A percentile compares a stretch with the other conserved stretches of the same genome.
phyloP scores from a whole-genome alignment of 441 rosid species.

The Viola pubescens region DNA sequence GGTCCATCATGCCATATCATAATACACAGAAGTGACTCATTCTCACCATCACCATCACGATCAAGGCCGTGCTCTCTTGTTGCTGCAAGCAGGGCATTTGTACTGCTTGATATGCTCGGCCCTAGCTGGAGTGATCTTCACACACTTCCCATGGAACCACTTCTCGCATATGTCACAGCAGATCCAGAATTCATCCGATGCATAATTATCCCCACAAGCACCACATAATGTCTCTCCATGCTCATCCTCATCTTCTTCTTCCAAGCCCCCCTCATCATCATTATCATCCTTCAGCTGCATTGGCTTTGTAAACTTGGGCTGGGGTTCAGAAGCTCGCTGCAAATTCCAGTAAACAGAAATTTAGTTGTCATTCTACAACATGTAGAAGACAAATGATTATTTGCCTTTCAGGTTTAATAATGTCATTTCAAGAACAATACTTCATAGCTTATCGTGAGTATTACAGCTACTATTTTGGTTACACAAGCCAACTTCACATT shows the following conservation, averaged over 20 bases:
- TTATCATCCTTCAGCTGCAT: conserved; percentile 40
- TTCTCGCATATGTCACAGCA: conserved; percentile 65
- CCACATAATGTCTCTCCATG: conserved; percentile 73
- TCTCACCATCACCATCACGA: not conserved
- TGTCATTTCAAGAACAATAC: not conserved
- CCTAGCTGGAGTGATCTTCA: conserved; percentile 82
- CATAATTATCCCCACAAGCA: conserved; percentile 67
- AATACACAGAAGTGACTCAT: conserved; percentile 17
- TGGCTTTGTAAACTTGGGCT: conserved; percentile 36
- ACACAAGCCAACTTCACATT: not conserved
- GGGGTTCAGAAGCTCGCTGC: conserved; percentile 50
- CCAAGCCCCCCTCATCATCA: conserved; percentile 49
- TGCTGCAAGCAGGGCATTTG: conserved; percentile 85
- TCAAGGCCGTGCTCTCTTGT: conserved; percentile 73
- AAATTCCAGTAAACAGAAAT: not conserved
- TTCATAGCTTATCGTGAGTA: not conserved
- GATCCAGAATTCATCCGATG: conserved; percentile 65
- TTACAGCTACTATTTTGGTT: not conserved
- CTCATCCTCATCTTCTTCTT: conserved; percentile 71
- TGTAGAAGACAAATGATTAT: not conserved
- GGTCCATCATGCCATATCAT: conserved; percentile 25
- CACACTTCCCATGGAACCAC: conserved; percentile 85
- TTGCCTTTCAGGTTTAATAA: too few relatives aligned
- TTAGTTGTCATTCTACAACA: not conserved
- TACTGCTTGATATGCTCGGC: conserved; percentile 88